These are phyloP conservation scores for Suhomyces bribrorum DNA, from an alignment of 1,139 yeast genomes.

Conservation along the genomic window DNA sequence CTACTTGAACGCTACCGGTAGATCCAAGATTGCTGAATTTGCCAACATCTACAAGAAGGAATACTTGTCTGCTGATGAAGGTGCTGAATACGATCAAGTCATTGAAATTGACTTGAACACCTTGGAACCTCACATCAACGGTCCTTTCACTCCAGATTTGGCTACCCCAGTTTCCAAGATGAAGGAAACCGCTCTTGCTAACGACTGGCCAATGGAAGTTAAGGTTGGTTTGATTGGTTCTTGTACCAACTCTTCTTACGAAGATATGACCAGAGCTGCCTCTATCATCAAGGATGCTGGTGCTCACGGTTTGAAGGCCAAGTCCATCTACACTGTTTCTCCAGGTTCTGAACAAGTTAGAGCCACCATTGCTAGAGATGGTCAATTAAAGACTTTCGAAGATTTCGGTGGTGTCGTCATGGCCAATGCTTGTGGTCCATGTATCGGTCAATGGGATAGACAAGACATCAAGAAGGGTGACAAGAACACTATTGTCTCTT, in stretches of 20 bases:
- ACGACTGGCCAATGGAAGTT: slow-evolving; percentile 93
- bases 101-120: slow-evolving; percentile 93
- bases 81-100: slow-evolving; percentile 93
- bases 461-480: slow-evolving; percentile 96
- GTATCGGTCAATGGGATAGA: slow-evolving; percentile 99
- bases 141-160: slow-evolving; percentile 99
- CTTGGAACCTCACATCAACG: slow-evolving; percentile 96
- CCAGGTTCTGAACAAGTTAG: slow-evolving; percentile 99
- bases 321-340: slow-evolving; percentile 88
- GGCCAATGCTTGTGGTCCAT: slow-evolving; percentile 99
- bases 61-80: slow-evolving; percentile 86
- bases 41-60: slow-evolving; percentile 76
- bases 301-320: slow-evolving; percentile 85
- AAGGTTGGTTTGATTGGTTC: slow-evolving; percentile 98
- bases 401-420: slow-evolving; percentile 93
- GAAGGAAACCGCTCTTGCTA: slow-evolving; percentile 82
- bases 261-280: slow-evolving; percentile 98
- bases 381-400: slow-evolving; percentile 84
- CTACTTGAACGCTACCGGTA: slow-evolving; percentile 85
- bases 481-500: slow-evolving; percentile 96
- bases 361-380: slow-evolving; percentile 98
- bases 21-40: slow-evolving; percentile 79
- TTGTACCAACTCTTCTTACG: slow-evolving; percentile 98
- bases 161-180: slow-evolving; percentile 95
- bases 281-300: slow-evolving; percentile 91